These are phyloP conservation scores for Manihot esculenta DNA, from an alignment of 441 rosid species.

Conservation along the genomic window DNA sequence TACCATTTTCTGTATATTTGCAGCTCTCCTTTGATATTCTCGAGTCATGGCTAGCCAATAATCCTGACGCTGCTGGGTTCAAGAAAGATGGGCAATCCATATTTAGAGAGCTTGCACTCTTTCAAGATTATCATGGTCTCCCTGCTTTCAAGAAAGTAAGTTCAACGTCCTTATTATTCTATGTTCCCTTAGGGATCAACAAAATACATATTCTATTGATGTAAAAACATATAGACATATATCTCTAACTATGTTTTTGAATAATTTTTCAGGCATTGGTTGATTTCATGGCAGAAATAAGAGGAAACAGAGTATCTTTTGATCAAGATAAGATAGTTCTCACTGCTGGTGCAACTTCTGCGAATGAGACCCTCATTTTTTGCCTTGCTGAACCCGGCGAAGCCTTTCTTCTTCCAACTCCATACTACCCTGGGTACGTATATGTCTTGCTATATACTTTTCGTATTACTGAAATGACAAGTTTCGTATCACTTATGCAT, in stretches of 20 bases:
- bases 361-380: constrained; percentile 87
- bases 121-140: constrained; percentile 92
- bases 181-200: too few relatives aligned
- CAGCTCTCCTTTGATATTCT: constrained; percentile 82
- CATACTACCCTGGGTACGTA: constrained; percentile 92
- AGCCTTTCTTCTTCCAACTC: constrained; percentile 89
- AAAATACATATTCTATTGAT: too few relatives aligned
- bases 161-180: background rate
- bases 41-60: constrained; percentile 74
- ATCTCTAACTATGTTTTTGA: too few relatives aligned
- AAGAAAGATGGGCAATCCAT: constrained; percentile 72
- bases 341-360: constrained; percentile 95
- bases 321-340: constrained; percentile 68
- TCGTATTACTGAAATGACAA: constrained; percentile 29
- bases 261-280: constrained; percentile 62
- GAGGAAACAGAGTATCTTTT: constrained; percentile 78
- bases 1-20: constrained; percentile 5
- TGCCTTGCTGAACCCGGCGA: constrained; percentile 88
- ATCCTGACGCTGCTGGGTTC: constrained; percentile 70
- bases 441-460: constrained; percentile 13
- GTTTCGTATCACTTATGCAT: constrained; percentile 18
- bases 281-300: constrained; percentile 80
- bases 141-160: constrained; percentile 75
- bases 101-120: constrained; percentile 90
- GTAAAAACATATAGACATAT: background rate